These are phyloP conservation scores for Termitomyces sp. DNA, from an alignment of 768 basidiomycete species.

Conservation along the genomic window DNA sequence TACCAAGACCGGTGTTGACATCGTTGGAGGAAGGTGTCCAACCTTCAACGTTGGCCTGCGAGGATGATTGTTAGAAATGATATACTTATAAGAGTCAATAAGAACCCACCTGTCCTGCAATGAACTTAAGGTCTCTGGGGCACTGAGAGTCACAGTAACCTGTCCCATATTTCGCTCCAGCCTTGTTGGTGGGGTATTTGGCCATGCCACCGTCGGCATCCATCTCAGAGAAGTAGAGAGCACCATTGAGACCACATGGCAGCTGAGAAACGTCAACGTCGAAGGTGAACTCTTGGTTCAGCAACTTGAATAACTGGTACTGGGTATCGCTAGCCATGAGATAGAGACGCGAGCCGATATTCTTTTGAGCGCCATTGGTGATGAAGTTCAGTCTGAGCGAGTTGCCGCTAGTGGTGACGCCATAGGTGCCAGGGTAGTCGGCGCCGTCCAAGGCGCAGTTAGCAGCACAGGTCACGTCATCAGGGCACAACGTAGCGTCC, in stretches of 20 bases:
- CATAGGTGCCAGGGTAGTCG: slow-evolving; percentile 48
- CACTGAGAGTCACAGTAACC: slow-evolving; percentile 68
- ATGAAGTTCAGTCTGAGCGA: slow-evolving; percentile 48
- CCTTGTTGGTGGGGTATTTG: slow-evolving; percentile 50
- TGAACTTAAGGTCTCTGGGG: slow-evolving; percentile 60
- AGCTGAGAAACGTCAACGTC: slow-evolving; percentile 47
- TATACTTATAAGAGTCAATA: background rate
- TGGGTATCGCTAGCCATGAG: slow-evolving; percentile 42
- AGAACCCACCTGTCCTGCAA: slow-evolving; percentile 47
- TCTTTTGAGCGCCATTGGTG: slow-evolving; percentile 33
- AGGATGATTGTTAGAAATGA: background rate
- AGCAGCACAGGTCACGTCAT: slow-evolving; percentile 35
- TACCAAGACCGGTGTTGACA: slow-evolving; percentile 43
- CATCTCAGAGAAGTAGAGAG: slow-evolving; percentile 38
- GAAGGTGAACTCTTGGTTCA: slow-evolving; percentile 8
- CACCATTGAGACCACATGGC: slow-evolving; percentile 54
- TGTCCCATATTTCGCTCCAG: slow-evolving; percentile 52
- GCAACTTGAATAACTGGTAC: slow-evolving; percentile 29
- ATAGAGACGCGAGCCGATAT: slow-evolving; percentile 45
- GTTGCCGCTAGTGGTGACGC: slow-evolving; percentile 46
- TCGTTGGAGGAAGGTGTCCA: slow-evolving; percentile 27
- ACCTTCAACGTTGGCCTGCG: background rate
- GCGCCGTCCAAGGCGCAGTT: slow-evolving; percentile 34
- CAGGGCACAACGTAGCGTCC: slow-evolving; percentile 49
- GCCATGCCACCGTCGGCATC: slow-evolving; percentile 52